Evolutionary conservation across 805 yeast species (phyloP).

Genomic region (Saturnispora hagleri): DNA sequence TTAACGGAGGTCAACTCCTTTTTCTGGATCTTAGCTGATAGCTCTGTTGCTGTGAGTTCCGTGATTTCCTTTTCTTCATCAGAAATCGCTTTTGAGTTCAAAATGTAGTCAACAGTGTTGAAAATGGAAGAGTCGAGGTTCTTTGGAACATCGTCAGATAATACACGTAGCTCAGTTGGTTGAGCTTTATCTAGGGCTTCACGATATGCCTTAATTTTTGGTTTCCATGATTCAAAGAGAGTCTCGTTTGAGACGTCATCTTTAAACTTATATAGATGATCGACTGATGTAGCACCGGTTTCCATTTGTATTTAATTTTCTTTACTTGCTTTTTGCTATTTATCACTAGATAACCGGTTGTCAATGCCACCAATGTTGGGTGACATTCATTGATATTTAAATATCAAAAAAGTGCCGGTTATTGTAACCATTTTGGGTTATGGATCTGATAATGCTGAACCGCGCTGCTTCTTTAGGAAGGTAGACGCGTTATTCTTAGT

Average conservation of each 20-base stretch:
- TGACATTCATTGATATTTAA: background rate
- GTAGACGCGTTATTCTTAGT: background rate
- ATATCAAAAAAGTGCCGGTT: background rate
- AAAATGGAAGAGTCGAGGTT: conserved; percentile 28
- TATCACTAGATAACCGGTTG: background rate
- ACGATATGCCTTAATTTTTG: conserved; percentile 36
- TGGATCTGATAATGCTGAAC: background rate
- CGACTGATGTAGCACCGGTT: conserved; percentile 21
- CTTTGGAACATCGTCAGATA: conserved; percentile 26
- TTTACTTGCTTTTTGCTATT: background rate
- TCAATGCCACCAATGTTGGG: background rate
- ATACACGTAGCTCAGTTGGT: conserved; percentile 23
- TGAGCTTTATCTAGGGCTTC: conserved; percentile 22
- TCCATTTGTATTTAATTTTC: background rate
- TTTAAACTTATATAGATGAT: conserved; percentile 23
- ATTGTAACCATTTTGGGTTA: background rate
- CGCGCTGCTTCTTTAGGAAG: conserved; percentile 4
- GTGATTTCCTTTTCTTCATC: conserved; percentile 36
- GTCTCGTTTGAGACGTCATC: conserved; percentile 30
- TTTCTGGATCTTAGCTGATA: conserved; percentile 35
- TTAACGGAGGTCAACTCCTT: conserved; percentile 41
- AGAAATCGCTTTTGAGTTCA: conserved; percentile 25
- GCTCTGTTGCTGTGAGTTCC: conserved; percentile 32
- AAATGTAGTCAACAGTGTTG: conserved; percentile 30
- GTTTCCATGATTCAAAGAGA: conserved; percentile 36